phyloP scores from a whole-genome alignment of 1,284 basidiomycete species.

The Veloporphyrellus conicus region DNA sequence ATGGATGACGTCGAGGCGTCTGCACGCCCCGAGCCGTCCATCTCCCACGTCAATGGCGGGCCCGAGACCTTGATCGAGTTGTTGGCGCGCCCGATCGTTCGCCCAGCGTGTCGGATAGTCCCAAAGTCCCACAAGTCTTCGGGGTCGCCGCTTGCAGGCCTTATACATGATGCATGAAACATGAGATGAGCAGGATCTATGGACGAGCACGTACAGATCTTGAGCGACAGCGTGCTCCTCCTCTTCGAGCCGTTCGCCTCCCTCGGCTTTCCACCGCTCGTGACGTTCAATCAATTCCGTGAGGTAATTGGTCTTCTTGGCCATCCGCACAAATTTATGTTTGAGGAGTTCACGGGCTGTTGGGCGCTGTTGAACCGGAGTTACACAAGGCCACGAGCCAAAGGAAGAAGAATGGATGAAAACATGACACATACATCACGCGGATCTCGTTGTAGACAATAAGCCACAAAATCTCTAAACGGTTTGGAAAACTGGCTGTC shows the following conservation, averaged over 20 bases:
- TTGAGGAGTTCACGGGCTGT: constrained; percentile 91
- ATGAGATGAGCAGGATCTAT: neutral
- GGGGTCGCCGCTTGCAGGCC: constrained; percentile 53
- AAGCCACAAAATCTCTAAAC: constrained; percentile 91
- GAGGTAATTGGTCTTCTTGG: constrained; percentile 90
- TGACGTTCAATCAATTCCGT: constrained; percentile 94
- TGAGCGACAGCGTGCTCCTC: constrained; percentile 58
- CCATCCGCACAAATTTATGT: constrained; percentile 92
- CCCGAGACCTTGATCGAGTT: constrained; percentile 57
- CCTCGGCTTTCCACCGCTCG: constrained; percentile 90
- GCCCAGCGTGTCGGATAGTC: constrained; percentile 68
- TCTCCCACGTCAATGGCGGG: constrained; percentile 72
- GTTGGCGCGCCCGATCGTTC: constrained; percentile 61
- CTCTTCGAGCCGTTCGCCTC: constrained; percentile 73
- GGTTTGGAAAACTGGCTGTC: constrained; percentile 86
- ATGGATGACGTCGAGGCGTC: constrained; percentile 36
- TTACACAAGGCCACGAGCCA: constrained; percentile 10
- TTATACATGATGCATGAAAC: constrained; percentile 30
- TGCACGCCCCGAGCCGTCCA: constrained; percentile 51
- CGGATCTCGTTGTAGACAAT: constrained; percentile 92
- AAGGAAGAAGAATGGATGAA: constrained; percentile 1
- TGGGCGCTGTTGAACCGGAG: constrained; percentile 61
- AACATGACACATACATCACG: constrained; percentile 59
- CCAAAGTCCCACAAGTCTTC: constrained; percentile 96
- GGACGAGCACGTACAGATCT: constrained; percentile 45